Evolutionary conservation across 2,329 filamentous ascomycete genomes (phyloP), one percentile per base, ranked within the genome.

Genomic region (Grosmannia clavigera): DNA sequence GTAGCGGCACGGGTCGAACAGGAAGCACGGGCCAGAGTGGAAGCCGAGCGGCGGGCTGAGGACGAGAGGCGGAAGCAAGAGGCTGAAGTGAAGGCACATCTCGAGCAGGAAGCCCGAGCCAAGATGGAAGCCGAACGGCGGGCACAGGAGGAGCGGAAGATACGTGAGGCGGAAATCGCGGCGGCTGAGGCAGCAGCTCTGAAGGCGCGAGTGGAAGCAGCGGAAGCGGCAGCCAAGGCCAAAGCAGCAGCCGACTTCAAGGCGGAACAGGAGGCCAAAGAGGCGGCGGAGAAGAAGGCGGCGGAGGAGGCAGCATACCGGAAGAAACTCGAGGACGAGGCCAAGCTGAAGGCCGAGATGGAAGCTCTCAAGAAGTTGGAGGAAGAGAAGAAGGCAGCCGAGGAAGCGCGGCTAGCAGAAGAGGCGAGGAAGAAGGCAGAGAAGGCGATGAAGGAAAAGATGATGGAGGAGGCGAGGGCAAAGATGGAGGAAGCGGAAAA

Each of bases 391-490:
- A 46, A 54, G 48, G 73, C 75, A 3, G 78, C 79, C 5, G 76
- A 78, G 58, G 77, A 75, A 29, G 57, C 57, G 1, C 14, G 25
- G 9, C 1, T 46, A 6, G 57, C 46, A 3, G 46, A 51, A 22
- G 56, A 58, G 46, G 56, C 52, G 16, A 5, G 5, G 10, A 58
- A 58, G 35, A 73, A 76, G 3, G 78, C 78, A 3, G 76, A 78
- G 57, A 77, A 75, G 31, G 57, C 57, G 25, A 22, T 58, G 43
- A 58, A 65, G 22, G 74, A 75, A 2, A 79, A 78, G 66, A 81
- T 81, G 66, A 78, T 81, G 65, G 78, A 79, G 0, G 77, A 83
- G 58, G 40, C 56, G 19, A 80, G 82, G 57, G 78, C 12, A n/a
- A 58, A 58, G 56, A 58, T 58, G 78, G 6, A 75, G 79, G n/a